Conservation (phyloP, 2,329 filamentous ascomycete genomes). For the Diaporthe eres region DNA sequence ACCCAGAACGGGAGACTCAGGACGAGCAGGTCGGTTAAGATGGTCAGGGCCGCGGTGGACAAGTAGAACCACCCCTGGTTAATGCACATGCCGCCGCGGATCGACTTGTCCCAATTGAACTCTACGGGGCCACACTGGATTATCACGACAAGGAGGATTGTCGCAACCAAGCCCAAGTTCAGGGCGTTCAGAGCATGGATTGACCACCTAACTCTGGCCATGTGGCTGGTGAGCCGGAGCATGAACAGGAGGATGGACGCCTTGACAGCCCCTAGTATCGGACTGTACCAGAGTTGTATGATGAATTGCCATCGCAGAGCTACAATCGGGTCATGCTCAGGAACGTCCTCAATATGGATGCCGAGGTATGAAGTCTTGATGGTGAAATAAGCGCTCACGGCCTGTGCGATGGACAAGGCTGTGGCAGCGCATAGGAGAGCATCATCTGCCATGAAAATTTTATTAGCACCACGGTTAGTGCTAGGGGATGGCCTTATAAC, state of each 20-base stretch:
- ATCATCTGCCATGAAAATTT: background rate
- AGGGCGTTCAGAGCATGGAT: conserved; percentile 51
- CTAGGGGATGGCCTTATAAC: background rate
- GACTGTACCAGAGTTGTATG: conserved; percentile 54
- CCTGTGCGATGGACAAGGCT: background rate
- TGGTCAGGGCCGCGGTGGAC: conserved; percentile 57
- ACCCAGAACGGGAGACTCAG: conserved; percentile 58
- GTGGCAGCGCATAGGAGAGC: conserved; percentile 17
- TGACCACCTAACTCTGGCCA: conserved; percentile 46
- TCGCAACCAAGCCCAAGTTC: conserved; percentile 46
- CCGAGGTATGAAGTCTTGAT: conserved; percentile 13
- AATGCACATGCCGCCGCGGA: conserved; percentile 51
- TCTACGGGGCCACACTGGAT: conserved; percentile 56
- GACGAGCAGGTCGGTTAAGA: conserved; percentile 59
- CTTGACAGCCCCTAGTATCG: conserved; percentile 54
- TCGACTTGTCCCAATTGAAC: conserved; percentile 60
- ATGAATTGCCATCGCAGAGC: conserved; percentile 49
- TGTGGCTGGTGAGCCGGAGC: conserved; percentile 49
- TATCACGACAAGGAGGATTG: conserved; percentile 52
- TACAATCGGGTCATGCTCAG: background rate
- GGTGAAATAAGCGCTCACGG: conserved; percentile 1
- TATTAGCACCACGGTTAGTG: background rate
- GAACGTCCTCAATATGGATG: background rate
- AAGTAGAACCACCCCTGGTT: conserved; percentile 47
- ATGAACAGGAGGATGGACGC: conserved; percentile 53